A percentile compares a stretch with the other conserved stretches of the same genome.
Evolutionary conservation across 148 eudicot genomes (phyloP).

Genomic region (Pharnaceum exiguum): DNA sequence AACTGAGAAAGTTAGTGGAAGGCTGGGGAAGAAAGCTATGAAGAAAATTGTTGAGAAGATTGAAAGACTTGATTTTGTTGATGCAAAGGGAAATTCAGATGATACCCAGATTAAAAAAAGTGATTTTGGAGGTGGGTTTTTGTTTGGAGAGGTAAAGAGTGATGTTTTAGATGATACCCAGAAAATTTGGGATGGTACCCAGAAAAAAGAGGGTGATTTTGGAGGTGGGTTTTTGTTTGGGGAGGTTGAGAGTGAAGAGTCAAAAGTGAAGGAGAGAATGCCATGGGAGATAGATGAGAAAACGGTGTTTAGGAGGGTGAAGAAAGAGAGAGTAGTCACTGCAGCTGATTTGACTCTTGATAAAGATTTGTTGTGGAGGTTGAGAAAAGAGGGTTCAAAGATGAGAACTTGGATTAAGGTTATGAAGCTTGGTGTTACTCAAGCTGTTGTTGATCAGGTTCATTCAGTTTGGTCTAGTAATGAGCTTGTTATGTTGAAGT

Average conservation of each 20-base stretch:
- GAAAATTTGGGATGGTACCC: conserved; percentile 31
- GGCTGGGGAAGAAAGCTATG: conserved; percentile 59
- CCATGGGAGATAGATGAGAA: conserved; percentile 70
- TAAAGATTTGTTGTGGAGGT: conserved; percentile 55
- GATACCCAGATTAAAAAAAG: conserved; percentile 25
- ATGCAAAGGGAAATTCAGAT: conserved; percentile 29
- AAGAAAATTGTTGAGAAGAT: conserved; percentile 43
- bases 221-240: conserved; percentile 41
- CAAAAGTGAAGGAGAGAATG: conserved; percentile 31
- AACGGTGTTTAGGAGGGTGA: conserved; percentile 45
- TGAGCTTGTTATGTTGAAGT: conserved; percentile 78
- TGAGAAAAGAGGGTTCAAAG: conserved; percentile 58
- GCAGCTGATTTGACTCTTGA: conserved; percentile 69
- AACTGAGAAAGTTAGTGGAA: conserved; percentile 57
- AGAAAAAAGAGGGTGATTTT: conserved; percentile 22
- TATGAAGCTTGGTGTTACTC: conserved; percentile 74
- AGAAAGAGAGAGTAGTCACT: conserved; percentile 55
- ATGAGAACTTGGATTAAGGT: conserved; percentile 88
- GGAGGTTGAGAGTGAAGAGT: conserved; percentile 16
- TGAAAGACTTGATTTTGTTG: conserved; percentile 35
- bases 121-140: conserved; percentile 40
- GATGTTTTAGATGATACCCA: conserved; percentile 17
- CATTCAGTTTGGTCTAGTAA: conserved; percentile 54
- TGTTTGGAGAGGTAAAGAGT: conserved; percentile 10
- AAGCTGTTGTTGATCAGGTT: conserved; percentile 68